Base-by-base conservation (phyloP, 2,329 filamentous ascomycete species). In the Aspergillus sp. region DNA sequence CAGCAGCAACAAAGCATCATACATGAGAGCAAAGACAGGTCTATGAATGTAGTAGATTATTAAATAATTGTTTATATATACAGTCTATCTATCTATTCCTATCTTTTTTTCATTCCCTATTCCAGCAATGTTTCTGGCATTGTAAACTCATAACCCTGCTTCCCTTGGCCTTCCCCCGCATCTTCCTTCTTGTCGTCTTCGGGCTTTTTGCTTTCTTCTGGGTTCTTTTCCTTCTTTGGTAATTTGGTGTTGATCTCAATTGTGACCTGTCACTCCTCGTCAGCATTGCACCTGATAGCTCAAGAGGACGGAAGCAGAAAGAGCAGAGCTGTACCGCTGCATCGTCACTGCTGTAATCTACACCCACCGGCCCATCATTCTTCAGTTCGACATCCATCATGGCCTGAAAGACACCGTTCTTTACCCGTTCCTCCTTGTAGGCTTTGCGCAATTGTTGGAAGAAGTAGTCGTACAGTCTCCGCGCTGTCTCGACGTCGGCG, bases 341-440 rank as follows among this genome's bases (percentile, higher is more conserved):
- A 61, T 80, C 75, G 56, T 74, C 66, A 68, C 73, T 79, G 66
- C 67, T 67, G 66, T 74, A 79, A 63, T 79, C 72, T 56, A 78
- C 64, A 79, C 79, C 73, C 78, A 84, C 81, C 71, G 81, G 81
- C 59, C 81, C 81, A 59, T 97, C 91, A 54, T 97, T 97, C 39
- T 96, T 83, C 28, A 96, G 70, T 39, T 87, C 86, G 46, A 98
- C 91, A 61, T 97, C 86, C 93, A 98, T 98, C 90, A 95, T 96
- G 39, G 93, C 93, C 62, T 95, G 91, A 66, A 98, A 98, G 28
- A 91, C 82, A n/a, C 94, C 93, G 63, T 98, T 85, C 64, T 95
- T 90, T 46, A 98, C 90, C 51, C 77, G 83, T 7, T 89, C 86
- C 6, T 78, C 67, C 5, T 73, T 66, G 64, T 97, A 95, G 3